These are phyloP conservation scores for Pseudozyma tsukubaensis DNA, from an alignment of 1,284 basidiomycete genomes.

Conservation along the genomic window DNA sequence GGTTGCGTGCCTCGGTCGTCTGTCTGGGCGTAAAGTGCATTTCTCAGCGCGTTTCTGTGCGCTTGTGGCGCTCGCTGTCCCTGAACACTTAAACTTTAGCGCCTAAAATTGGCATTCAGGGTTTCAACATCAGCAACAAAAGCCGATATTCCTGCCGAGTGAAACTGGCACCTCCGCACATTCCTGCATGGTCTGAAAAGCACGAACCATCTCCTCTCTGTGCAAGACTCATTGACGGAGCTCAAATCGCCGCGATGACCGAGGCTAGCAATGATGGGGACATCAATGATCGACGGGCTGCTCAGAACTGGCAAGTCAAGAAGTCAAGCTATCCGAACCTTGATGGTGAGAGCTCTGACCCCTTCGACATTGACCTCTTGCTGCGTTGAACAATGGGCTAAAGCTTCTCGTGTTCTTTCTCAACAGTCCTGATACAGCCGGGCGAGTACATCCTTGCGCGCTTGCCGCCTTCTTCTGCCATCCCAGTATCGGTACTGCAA, in stretches of 20 bases:
- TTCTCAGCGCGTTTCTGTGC: neutral
- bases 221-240: no score
- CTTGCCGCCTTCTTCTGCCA: slow-evolving; percentile 14
- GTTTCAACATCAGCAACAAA: neutral
- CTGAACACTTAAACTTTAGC: neutral
- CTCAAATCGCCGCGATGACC: neutral
- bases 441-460: slow-evolving; percentile 33
- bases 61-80: neutral
- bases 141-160: neutral
- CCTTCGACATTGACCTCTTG: neutral
- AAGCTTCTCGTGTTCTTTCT: neutral
- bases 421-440: slow-evolving; percentile 34
- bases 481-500: slow-evolving; percentile 17
- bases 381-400: neutral
- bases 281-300: slow-evolving; percentile 32
- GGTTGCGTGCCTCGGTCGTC: neutral
- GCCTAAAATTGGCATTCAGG: neutral
- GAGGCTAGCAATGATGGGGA: neutral
- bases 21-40: neutral
- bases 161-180: no score
- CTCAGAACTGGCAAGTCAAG: slow-evolving; percentile 26
- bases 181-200: neutral
- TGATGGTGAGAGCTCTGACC: slow-evolving; percentile 24
- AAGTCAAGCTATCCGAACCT: slow-evolving; percentile 37
- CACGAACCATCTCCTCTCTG: neutral